A percentile compares a stretch with the other conserved stretches of the same genome.
Evolutionary conservation across 768 basidiomycete species (phyloP).

Genomic region (Pleurotus platypus): DNA sequence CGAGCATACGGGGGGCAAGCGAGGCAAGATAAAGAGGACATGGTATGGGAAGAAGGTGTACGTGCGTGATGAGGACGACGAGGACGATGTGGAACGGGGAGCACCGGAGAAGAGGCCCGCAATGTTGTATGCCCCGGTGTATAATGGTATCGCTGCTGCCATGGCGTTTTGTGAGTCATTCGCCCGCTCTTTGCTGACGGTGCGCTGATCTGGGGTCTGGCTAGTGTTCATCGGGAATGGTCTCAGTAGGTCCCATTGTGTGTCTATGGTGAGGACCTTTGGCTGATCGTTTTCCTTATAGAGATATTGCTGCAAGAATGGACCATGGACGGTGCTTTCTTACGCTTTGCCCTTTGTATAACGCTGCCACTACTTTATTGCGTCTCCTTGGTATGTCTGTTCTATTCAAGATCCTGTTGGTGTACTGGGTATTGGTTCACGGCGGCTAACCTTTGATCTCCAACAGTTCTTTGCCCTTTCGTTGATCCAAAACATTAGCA

Average conservation of each 20-base stretch:
- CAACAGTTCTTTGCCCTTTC: conserved; percentile 73
- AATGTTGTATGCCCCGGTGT: conserved; percentile 60
- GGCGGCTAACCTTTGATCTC: conserved; percentile 13
- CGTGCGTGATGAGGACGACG: conserved; percentile 16
- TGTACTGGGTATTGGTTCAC: conserved; percentile 21
- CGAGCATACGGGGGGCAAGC: conserved; percentile 4
- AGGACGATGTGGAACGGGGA: conserved; percentile 25
- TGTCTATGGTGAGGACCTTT: neutral
- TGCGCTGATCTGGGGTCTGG: conserved; percentile 32
- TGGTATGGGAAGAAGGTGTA: conserved; percentile 60
- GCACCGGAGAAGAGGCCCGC: conserved; percentile 21
- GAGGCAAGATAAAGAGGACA: conserved; percentile 35
- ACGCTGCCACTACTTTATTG: conserved; percentile 69
- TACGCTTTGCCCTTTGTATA: conserved; percentile 60
- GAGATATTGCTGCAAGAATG: conserved; percentile 61
- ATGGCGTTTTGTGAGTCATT: conserved; percentile 46
- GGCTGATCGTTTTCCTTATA: conserved; percentile 1
- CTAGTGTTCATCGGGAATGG: conserved; percentile 66
- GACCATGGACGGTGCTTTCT: conserved; percentile 53
- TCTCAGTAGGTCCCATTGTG: conserved; percentile 34
- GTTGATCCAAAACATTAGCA: conserved; percentile 63
- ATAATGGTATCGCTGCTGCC: conserved; percentile 60
- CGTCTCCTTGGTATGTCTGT: conserved; percentile 53
- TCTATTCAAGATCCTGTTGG: too few relatives aligned
- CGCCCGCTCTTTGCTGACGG: conserved; percentile 25